Evolutionary conservation across 768 basidiomycete genomes (phyloP).

Genomic region (Clavulina sp.): DNA sequence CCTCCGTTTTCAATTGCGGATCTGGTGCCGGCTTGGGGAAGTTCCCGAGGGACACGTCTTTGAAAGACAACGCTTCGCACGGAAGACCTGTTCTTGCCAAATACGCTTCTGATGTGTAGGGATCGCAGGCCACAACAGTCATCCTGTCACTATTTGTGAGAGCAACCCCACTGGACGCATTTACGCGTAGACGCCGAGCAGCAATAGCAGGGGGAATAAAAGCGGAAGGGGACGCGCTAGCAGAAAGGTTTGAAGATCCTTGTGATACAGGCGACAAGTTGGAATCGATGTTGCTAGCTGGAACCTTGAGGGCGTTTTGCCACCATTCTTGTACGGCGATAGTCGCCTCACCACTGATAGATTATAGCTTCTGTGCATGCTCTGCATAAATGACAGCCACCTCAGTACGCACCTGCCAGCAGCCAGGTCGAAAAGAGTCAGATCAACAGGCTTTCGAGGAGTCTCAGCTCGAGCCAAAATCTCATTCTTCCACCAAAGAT

Average conservation of each 20-base stretch:
- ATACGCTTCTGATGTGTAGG: conserved; percentile 47
- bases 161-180: conserved; percentile 7
- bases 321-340: conserved; percentile 45
- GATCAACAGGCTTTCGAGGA: conserved; percentile 13
- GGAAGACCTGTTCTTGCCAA: conserved; percentile 32
- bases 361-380: conserved; percentile 2
- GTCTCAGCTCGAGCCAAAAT: conserved; percentile 23
- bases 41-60: conserved; percentile 39
- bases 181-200: no score
- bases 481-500: conserved; percentile 23
- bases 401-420: conserved; percentile 19
- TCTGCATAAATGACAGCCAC: no score
- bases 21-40: conserved; percentile 22
- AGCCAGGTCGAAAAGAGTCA: conserved; percentile 43
- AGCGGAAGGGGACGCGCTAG: conserved; percentile 12
- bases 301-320: conserved; percentile 23
- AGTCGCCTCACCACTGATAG: conserved; percentile 44
- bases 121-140: no score
- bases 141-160: neutral
- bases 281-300: conserved; percentile 5
- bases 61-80: conserved; percentile 43
- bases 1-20: neutral
- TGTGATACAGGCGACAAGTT: neutral
- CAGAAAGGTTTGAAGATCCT: conserved; percentile 7
- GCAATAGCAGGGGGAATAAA: no score